Base-by-base conservation (phyloP, 169 alveolate species). In the Blepharisma undulans region DNA sequence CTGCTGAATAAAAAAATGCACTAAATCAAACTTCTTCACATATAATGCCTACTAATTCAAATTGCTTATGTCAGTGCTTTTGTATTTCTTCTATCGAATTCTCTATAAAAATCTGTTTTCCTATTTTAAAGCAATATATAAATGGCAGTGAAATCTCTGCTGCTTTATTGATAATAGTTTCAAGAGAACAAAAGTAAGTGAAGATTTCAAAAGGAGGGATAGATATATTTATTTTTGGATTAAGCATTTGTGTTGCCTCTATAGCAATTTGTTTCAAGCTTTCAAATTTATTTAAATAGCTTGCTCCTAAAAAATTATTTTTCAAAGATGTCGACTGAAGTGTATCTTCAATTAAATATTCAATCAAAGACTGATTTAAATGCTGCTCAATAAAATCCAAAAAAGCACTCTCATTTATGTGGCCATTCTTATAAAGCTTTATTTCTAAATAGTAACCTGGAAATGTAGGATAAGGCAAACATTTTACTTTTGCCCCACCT, bases 391-490 rank as follows among this genome's bases (percentile, higher is more conserved):
- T 25, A 29, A 25, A 74, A 29, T 82, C 76, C 19, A 25, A 19
- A 59, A 82, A 82, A 8, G 76, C 76, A 36, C 34, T 22, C 34
- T 22, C 29, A 30, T 82, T 32, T 8, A 82, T 32, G n/a, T 19
- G 29, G 22, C 89, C 89, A 29, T 82, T 82, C 60, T 82, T 33
- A 60, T 33, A 82, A 82, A 82, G 33, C 22, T 82, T 82, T 10
- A 82, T 48, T n/a, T 82, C 89, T 34, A 82, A 33, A 59, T 82
- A 82, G n/a, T 82, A 59, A 19, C 89, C 89, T 2, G 89, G 77
- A 22, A 32, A 22, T 22, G 78, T 21, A 21, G 89, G 89, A 25
- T 27, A 22, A 21, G 78, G 36, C 77, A 82, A 32, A 22, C 76
- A 21, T 22, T 19, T 36, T 48, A 48, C 66, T 25, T 32, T 78